Percentiles rank a stretch among this genome's conserved stretches.
Evolutionary conservation across 2,329 filamentous ascomycete species (phyloP).

Genomic region (Macroventuria anomochaeta): DNA sequence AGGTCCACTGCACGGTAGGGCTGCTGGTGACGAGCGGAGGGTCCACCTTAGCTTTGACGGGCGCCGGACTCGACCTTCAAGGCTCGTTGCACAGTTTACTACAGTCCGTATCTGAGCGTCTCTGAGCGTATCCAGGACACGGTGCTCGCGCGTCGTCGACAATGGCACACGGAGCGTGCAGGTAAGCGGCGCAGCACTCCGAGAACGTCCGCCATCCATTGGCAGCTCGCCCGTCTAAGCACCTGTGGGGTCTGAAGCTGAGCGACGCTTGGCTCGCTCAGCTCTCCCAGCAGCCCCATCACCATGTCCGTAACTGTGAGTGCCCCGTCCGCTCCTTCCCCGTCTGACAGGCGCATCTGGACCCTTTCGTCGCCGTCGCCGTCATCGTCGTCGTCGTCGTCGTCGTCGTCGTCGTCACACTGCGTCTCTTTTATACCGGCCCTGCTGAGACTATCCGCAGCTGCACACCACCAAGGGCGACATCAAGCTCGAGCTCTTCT

Average conservation of each 20-base stretch:
- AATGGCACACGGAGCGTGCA: constrained; percentile 9
- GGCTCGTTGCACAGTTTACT: neutral
- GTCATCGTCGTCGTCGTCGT: neutral
- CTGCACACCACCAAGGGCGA: constrained; percentile 89
- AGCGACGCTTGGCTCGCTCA: constrained; percentile 6
- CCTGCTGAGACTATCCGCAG: constrained; percentile 35
- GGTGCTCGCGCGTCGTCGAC: constrained; percentile 4
- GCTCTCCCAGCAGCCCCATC: constrained; percentile 4
- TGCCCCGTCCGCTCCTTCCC: neutral
- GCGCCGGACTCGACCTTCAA: neutral
- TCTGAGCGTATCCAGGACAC: neutral
- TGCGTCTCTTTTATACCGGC: no score
- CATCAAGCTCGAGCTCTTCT: constrained; percentile 95
- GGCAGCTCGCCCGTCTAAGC: constrained; percentile 6
- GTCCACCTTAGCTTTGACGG: neutral
- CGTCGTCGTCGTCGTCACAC: no score
- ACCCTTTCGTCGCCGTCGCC: neutral
- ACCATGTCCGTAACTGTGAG: constrained; percentile 58
- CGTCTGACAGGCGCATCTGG: constrained; percentile 7
- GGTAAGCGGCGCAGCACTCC: constrained; percentile 11
- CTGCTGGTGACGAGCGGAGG: constrained; percentile 3
- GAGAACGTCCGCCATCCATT: neutral
- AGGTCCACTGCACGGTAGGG: neutral
- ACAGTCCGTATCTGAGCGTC: neutral
- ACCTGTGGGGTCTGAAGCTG: constrained; percentile 17